A percentile compares a stretch with the other conserved stretches of the same genome.
phyloP scores from a whole-genome alignment of 179 eudicot genomes.

The Carnegiea gigantea region DNA sequence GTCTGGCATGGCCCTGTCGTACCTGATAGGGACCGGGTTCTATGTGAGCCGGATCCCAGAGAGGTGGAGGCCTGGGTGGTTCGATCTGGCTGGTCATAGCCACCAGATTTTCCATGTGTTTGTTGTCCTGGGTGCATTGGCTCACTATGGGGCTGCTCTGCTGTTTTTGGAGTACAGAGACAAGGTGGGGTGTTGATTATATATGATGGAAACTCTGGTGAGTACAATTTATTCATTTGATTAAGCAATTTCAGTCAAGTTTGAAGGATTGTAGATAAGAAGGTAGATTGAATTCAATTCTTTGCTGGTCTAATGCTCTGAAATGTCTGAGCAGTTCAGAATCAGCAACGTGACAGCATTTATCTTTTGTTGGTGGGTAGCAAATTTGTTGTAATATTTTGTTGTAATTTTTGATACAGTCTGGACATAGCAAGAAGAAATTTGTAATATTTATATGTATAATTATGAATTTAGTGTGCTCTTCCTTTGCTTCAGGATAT shows the following conservation, averaged over 20 bases:
- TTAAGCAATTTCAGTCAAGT: constrained; percentile 2
- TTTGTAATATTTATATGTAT: background rate
- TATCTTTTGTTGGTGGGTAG: constrained; percentile 8
- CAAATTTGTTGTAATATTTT: constrained; percentile 7
- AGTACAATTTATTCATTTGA: background rate
- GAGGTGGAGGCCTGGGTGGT: constrained; percentile 85
- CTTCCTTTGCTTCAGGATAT: background rate
- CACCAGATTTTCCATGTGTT: constrained; percentile 93
- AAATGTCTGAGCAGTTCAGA: constrained; percentile 17
- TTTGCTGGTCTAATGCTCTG: constrained; percentile 10
- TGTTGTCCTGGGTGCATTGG: constrained; percentile 80
- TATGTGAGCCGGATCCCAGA: constrained; percentile 79
- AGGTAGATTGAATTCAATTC: constrained; percentile 16
- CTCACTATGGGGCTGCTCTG: constrained; percentile 86
- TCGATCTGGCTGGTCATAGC: constrained; percentile 88
- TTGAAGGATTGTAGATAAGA: constrained; percentile 20
- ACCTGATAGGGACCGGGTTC: constrained; percentile 67
- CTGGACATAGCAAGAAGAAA: background rate
- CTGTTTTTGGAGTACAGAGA: constrained; percentile 60
- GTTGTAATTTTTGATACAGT: background rate
- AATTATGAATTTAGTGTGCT: constrained; percentile 9
- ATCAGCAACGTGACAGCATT: background rate
- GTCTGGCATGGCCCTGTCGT: constrained; percentile 68
- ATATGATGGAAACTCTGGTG: background rate
- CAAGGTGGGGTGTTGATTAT: constrained; percentile 44